Evolutionary conservation across 345 rosid species (phyloP), one percentile per base, ranked within the genome.

Genomic region (Populus pruinosa): DNA sequence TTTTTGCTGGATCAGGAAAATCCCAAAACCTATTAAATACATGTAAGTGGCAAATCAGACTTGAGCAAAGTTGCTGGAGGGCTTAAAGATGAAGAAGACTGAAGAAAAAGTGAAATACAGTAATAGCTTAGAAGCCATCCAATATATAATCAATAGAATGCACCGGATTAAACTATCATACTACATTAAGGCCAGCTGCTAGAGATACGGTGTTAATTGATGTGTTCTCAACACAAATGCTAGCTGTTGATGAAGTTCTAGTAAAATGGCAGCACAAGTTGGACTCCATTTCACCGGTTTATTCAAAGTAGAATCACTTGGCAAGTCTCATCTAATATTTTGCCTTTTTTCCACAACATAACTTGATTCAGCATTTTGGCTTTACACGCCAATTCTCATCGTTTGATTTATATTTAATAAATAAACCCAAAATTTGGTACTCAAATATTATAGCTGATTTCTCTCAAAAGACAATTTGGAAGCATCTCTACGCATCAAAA

Each of bases 1-100:
- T 81, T 72, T 81, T 74, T 20, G 70, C 70, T 17, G 87, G 85
- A 79, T 89, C 94, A 65, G 89, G 84, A 80, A 74, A 74, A 55
- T 82, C 77, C 93, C 91, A 89, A 67, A 93, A 82, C 87, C 99
- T 93, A 82, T 18, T 4, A 41, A 78, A 67, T 18, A 72, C 41
- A 31, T 55, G 27, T 39, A 36, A 47, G 12, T 8, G 33, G 6
- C 13, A 10, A 12, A 49, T 61, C 31, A 74, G 49, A 56, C 62
- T 55, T 20, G 25, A 55, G 10, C 25, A 55, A 55, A 55, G 10
- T 55, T 55, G 62, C 27, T 20, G 62, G 9, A 55, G 62, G 62
- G 23, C 23, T 55, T 8, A 55, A 20, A 55, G 27, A 21, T 55
- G 62, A 55, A 8, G 62, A 10, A 20, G 11, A 23, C 25, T 20